Percentiles rank a stretch among this genome's conserved stretches.
Conservation (phyloP, 441 rosid genomes). For the Daphne laureola region DNA sequence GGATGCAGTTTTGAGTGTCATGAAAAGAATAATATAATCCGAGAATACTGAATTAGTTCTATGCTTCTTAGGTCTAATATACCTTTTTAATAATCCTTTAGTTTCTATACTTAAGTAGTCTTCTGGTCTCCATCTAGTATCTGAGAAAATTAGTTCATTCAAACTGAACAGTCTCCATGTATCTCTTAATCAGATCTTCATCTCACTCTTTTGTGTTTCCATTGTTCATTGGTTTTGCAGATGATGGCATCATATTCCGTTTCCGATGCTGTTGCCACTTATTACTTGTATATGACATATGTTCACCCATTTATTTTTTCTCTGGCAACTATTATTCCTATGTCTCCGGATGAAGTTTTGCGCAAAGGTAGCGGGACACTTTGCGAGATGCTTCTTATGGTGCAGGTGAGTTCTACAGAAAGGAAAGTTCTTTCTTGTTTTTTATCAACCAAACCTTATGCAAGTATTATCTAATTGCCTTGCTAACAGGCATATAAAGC, state of each 20-base stretch:
- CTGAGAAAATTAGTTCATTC: neutral
- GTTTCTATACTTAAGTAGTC: neutral
- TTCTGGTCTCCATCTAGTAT: conserved; percentile 1
- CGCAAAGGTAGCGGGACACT: conserved; percentile 99
- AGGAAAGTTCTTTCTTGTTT: conserved; percentile 15
- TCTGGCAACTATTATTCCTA: conserved; percentile 95
- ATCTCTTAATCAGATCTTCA: too few relatives aligned
- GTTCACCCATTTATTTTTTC: conserved; percentile 98
- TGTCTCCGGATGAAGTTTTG: conserved; percentile 98
- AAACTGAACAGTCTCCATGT: too few relatives aligned
- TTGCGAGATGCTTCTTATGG: conserved; percentile 99
- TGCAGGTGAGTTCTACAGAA: conserved; percentile 44
- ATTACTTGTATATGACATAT: conserved; percentile 94
- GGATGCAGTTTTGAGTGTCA: neutral
- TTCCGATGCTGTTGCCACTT: conserved; percentile 98
- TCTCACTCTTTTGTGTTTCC: conserved; percentile 25
- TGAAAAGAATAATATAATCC: too few relatives aligned
- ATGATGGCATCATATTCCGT: conserved; percentile 99
- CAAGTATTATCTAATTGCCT: conserved; percentile 19
- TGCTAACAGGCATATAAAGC: conserved; percentile 82
- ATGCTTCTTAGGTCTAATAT: too few relatives aligned
- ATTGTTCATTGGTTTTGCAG: conserved; percentile 38
- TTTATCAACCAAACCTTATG: conserved; percentile 16
- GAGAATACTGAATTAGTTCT: neutral
- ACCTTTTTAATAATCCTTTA: neutral